Conservation (phyloP, 371 early-diverging fungal species). For the Mortierella sp. region DNA sequence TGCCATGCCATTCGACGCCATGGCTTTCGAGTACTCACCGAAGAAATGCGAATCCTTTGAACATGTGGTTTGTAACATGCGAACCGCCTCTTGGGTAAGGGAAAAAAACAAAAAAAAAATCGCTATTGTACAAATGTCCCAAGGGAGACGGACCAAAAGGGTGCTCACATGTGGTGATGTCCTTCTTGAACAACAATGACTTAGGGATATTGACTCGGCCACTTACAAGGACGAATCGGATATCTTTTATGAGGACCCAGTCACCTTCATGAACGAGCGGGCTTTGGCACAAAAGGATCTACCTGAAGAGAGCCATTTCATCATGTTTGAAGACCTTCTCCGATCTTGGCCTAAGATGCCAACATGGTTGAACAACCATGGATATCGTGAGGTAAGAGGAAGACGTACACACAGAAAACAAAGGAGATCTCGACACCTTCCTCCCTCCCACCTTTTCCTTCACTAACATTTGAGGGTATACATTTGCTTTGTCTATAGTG, state of each 20-base stretch:
- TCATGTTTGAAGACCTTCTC: conserved; percentile 73
- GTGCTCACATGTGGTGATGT: too few relatives aligned
- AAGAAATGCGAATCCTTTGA: conserved; percentile 44
- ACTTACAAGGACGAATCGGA: conserved; percentile 82
- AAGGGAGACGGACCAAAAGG: neutral
- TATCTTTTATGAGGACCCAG: conserved; percentile 80
- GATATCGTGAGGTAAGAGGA: conserved; percentile 64
- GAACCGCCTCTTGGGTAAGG: conserved; percentile 81
- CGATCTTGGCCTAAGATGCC: conserved; percentile 50
- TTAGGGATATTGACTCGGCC: conserved; percentile 28
- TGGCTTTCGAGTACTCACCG: conserved; percentile 81
- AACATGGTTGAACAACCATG: conserved; percentile 31
- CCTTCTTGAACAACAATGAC: too few relatives aligned
- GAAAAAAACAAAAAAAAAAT: neutral
- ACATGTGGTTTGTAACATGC: conserved; percentile 90
- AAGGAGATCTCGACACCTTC: neutral
- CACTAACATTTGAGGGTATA: too few relatives aligned
- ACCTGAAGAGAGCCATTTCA: conserved; percentile 61
- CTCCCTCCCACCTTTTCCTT: neutral
- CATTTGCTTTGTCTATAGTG: too few relatives aligned
- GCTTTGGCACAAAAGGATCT: neutral
- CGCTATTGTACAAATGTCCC: too few relatives aligned
- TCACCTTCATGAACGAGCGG: conserved; percentile 59
- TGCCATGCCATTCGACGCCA: conserved; percentile 98
- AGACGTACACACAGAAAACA: neutral